Evolutionary conservation across 208 protist species (phyloP).

Genomic region (Porcisia hertigi): DNA sequence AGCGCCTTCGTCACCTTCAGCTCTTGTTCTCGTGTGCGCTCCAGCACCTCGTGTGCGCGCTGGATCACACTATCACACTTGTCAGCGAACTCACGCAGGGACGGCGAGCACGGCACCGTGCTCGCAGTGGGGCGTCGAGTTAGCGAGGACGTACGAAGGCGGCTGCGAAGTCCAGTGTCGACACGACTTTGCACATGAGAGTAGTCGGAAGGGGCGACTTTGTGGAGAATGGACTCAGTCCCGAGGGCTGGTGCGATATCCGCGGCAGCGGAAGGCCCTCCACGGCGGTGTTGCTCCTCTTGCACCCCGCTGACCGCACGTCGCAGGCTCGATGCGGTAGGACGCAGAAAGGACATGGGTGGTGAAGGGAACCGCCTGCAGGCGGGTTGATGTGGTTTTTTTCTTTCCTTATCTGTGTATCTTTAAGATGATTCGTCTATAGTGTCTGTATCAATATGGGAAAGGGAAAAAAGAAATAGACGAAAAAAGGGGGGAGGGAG

Average conservation of each 20-base stretch:
- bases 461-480: too few species aligned
- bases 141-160: slow-evolving; percentile 21
- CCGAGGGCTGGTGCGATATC: neutral
- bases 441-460: neutral
- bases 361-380: neutral
- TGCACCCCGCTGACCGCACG: slow-evolving; percentile 24
- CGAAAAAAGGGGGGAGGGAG: too few species aligned
- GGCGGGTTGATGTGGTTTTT: too few species aligned
- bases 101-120: neutral
- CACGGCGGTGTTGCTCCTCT: slow-evolving; percentile 11
- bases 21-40: slow-evolving; percentile 41
- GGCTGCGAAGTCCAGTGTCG: slow-evolving; percentile 24
- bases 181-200: slow-evolving; percentile 28
- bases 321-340: slow-evolving; percentile 42
- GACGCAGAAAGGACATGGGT: slow-evolving; percentile 47
- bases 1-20: slow-evolving; percentile 29
- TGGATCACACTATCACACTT: slow-evolving; percentile 54
- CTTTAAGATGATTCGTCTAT: neutral
- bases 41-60: slow-evolving; percentile 56
- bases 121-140: neutral
- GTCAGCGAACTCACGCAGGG: slow-evolving; percentile 27
- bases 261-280: neutral
- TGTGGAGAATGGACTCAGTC: neutral
- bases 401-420: neutral
- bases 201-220: slow-evolving; percentile 15